Percentiles rank a stretch among this genome's conserved stretches.
phyloP scores from a whole-genome alignment of 2,329 filamentous ascomycete genomes.

The Alternaria sp. region DNA sequence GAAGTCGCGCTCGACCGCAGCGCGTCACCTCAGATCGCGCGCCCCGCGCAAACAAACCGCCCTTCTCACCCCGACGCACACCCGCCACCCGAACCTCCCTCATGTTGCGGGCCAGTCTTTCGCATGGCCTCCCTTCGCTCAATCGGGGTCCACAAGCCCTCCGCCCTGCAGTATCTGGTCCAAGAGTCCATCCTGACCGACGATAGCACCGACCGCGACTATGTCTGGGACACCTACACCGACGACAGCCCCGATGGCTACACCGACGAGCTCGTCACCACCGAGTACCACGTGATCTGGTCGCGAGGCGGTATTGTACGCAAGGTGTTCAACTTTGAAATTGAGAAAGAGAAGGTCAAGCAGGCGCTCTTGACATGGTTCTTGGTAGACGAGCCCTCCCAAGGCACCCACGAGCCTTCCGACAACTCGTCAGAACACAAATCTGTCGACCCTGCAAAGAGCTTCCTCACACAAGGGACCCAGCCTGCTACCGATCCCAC shows the following conservation, averaged over 20 bases:
- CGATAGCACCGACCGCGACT: constrained; percentile 69
- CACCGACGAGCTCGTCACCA: constrained; percentile 83
- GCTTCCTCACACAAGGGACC: constrained; percentile 41
- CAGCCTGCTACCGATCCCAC: constrained; percentile 41
- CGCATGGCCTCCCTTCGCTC: constrained; percentile 89
- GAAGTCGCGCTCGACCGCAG: constrained; percentile 32
- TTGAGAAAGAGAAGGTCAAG: constrained; percentile 84
- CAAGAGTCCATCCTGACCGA: constrained; percentile 76
- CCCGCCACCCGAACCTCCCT: constrained; percentile 15
- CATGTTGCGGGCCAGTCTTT: constrained; percentile 40
- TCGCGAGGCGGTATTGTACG: constrained; percentile 83
- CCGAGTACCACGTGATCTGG: constrained; percentile 82
- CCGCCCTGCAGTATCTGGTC: constrained; percentile 81
- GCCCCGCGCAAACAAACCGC: constrained; percentile 24
- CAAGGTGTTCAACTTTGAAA: constrained; percentile 82
- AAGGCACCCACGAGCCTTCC: constrained; percentile 12
- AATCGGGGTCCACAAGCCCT: constrained; percentile 87
- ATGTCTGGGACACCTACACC: constrained; percentile 74
- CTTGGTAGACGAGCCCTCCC: constrained; percentile 53
- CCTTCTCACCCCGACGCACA: neutral
- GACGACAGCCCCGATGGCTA: constrained; percentile 52
- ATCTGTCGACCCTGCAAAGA: constrained; percentile 20
- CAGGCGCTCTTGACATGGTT: constrained; percentile 89
- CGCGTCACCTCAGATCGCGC: constrained; percentile 30
- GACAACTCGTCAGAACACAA: constrained; percentile 19